Evolutionary conservation across 164 flowering plant genomes (phyloP).

Genomic region (Cinnamomum micranthum): DNA sequence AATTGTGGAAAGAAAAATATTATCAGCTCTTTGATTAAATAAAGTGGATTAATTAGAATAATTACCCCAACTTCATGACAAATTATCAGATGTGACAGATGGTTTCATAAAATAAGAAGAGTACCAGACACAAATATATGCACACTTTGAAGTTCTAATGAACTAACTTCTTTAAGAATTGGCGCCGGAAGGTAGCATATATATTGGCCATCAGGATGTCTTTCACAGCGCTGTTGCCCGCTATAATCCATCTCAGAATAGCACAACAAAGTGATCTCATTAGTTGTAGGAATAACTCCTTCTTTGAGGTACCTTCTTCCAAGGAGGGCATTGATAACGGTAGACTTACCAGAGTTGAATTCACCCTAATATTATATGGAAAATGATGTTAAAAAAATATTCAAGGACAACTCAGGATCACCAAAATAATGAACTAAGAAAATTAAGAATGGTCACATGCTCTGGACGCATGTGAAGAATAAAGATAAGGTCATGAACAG

Average conservation of each 20-base stretch:
- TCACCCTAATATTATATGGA: conserved; percentile 61
- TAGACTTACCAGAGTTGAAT: conserved; percentile 94
- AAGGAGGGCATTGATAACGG: conserved; percentile 91
- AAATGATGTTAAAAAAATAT: neutral
- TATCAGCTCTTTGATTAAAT: neutral
- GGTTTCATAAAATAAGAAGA: neutral
- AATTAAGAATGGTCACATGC: neutral
- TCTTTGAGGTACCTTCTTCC: conserved; percentile 80
- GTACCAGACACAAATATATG: neutral
- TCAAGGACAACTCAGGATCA: neutral
- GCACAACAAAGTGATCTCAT: conserved; percentile 86
- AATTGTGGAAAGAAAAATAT: neutral
- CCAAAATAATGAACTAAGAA: neutral
- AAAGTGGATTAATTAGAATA: neutral
- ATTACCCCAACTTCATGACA: neutral
- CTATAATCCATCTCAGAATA: conserved; percentile 52
- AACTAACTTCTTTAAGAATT: conserved; percentile 74
- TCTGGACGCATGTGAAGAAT: neutral
- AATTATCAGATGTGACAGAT: neutral
- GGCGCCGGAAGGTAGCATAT: conserved; percentile 83
- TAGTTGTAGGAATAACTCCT: conserved; percentile 98
- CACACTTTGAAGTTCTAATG: neutral
- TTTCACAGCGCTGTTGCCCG: conserved; percentile 67
- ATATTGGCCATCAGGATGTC: conserved; percentile 91
- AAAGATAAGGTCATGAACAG: neutral